Conservation (phyloP, 2,329 filamentous ascomycete genomes). For the Exserohilum rostratum region DNA sequence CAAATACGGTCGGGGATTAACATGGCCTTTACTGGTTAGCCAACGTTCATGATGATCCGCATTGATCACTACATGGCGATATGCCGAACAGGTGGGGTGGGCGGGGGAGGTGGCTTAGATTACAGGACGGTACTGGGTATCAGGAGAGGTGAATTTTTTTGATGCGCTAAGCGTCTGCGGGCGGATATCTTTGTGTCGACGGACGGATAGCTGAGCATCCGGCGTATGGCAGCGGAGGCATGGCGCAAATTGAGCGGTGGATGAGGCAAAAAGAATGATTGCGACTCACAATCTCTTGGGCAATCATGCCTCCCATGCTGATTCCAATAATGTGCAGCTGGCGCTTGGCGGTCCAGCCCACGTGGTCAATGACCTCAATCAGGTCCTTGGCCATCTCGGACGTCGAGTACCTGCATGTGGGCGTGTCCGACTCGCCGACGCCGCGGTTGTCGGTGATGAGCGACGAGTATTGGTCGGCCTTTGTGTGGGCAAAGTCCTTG, state of each 20-base stretch:
- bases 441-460: constrained; percentile 85
- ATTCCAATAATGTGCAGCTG: constrained; percentile 75
- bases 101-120: constrained; percentile 16
- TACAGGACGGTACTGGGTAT: constrained; percentile 33
- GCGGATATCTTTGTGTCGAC: constrained; percentile 15
- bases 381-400: constrained; percentile 82
- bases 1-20: constrained; percentile 57
- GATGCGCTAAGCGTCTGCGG: constrained; percentile 18
- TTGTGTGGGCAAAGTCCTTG: constrained; percentile 77
- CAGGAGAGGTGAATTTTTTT: constrained; percentile 19
- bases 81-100: constrained; percentile 24
- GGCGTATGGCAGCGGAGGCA: constrained; percentile 12
- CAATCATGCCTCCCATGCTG: constrained; percentile 90
- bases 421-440: constrained; percentile 80
- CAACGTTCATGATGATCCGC: too few relatives aligned
- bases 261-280: constrained; percentile 1
- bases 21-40: constrained; percentile 38
- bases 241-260: constrained; percentile 9
- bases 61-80: not conserved
- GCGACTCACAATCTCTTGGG: constrained; percentile 72
- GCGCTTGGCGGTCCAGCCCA: constrained; percentile 69
- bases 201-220: constrained; percentile 37
- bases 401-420: constrained; percentile 76
- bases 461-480: constrained; percentile 70
- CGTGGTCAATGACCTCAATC: constrained; percentile 70